Base-by-base conservation (phyloP, 345 rosid genomes). In the Corymbia maculata region DNA sequence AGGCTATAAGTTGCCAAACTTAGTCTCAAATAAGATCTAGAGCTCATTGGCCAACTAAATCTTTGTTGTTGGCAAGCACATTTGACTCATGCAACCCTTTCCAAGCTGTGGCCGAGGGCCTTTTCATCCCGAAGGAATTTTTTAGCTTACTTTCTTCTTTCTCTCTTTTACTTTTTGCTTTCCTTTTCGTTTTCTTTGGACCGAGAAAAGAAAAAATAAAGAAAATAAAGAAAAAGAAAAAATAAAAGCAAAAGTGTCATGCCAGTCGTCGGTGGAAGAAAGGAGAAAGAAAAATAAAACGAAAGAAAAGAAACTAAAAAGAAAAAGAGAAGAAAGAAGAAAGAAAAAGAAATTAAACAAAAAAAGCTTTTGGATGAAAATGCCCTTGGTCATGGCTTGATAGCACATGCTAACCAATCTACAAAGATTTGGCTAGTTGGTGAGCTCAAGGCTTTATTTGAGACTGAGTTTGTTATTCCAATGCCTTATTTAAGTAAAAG, bases 41-140 rank as follows among this genome's bases (percentile, higher is more conserved):
- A 57, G n/a, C 64, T 57, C 0, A 57, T 12, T 13, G 0, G 6
- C 3, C 3, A 2, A 1, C 64, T 57, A 24, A 2, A 57, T 24
- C 64, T 57, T 24, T 4, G n/a, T 57, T 57, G n/a, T 5, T 6
- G 5, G 13, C 64, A 9, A 4, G 6, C 64, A 57, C 64, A 9
- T 24, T 57, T 0, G 13, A 57, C 64, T 57, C 13, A 9, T 5
- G 3, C 3, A 3, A 13, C 13, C 1, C 64, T 57, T 57, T 24
- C n/a, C n/a, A 57, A 57, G 64, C n/a, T 28, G 9, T 22, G 64
- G 64, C n/a, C 6, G 0, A 57, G 26, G 64, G 64, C n/a, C 22
- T 57, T 22, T 57, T 57, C 64, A 22, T 22, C 6, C 11, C 26
- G 1, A 0, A 22, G 2, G 5, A 9, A 8, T 55, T 55, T 22